Base-by-base conservation (phyloP, 2,329 filamentous ascomycete genomes). In the Ophioceras dolichostomum region DNA sequence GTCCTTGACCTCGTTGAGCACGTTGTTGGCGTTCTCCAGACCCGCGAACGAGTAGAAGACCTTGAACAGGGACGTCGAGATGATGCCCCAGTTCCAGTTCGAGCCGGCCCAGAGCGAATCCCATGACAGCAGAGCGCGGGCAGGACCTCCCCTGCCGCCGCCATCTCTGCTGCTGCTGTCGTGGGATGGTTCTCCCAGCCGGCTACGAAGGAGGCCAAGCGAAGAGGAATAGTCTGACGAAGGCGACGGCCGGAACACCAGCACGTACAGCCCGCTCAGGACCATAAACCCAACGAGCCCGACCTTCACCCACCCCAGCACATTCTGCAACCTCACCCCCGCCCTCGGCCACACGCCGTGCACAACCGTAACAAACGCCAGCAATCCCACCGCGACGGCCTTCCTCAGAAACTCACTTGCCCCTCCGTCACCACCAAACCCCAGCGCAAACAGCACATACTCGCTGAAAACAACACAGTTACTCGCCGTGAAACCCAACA, bases 381-480 rank as follows among this genome's bases (percentile, higher is more conserved):
- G 55, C 4, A 81, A 54, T 0, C 60, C 68, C 0, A 73, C 63
- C 0, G 74, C 76, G 7, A 83, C 58, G 0, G 58, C 48, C 47
- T 79, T 79, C 13, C 68, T 62, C 19, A 67, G 53, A 10, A 62
- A 44, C 33, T 73, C 70, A 1, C 61, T 65, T 0, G 69, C 33
- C 26, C 62, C 26, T 18, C 62, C 26, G 2, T 19, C 31, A 20
- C 71, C 55, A 31, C 70, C 56, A 4, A 66, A 46, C 3, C 65
- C 67, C 12, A 74, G 56, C 0, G 74, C 75, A 45, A 78, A 80
- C 1, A 79, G 57, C 0, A 69, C 61, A 42, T 83, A 82, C 43
- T 78, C 73, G 37, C 73, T 75, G 45, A 81, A 82, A 1, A 83
- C 68, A 37, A 84, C 73, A 49, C 77, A 80, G 49, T 83, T 83